Evolutionary conservation across 2,329 filamentous ascomycete genomes (phyloP).

Genomic region (Aureobasidium sp.): DNA sequence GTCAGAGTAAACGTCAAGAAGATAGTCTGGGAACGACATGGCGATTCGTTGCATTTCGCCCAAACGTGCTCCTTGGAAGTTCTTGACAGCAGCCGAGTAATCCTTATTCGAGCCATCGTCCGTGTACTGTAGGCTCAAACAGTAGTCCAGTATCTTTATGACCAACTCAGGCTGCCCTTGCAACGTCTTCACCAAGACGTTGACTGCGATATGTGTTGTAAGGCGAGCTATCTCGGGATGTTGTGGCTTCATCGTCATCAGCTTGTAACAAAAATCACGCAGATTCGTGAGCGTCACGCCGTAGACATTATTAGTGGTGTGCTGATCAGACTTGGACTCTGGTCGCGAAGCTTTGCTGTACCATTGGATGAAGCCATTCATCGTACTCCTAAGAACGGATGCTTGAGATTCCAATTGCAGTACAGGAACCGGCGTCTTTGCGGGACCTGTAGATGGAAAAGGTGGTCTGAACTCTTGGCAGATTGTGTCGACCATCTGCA

Average conservation of each 20-base stretch:
- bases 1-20: conserved; percentile 76
- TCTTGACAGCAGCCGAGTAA: conserved; percentile 84
- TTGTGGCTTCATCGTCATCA: conserved; percentile 26
- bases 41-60: conserved; percentile 83
- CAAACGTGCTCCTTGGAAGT: conserved; percentile 76
- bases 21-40: conserved; percentile 82
- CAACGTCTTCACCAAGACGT: conserved; percentile 11
- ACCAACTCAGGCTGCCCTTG: conserved; percentile 50
- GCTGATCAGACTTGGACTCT: conserved; percentile 6
- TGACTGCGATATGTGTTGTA: conserved; percentile 11
- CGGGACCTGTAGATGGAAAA: conserved; percentile 31
- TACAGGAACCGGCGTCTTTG: conserved; percentile 62
- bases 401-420: conserved; percentile 73
- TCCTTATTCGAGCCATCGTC: conserved; percentile 61
- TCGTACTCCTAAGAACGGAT: conserved; percentile 12
- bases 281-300: neutral
- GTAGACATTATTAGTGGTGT: conserved; percentile 4
- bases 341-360: conserved; percentile 8
- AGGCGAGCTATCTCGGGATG: conserved; percentile 56
- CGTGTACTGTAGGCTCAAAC: conserved; percentile 72
- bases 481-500: conserved; percentile 58
- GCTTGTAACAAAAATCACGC: conserved; percentile 13
- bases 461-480: conserved; percentile 5
- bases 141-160: conserved; percentile 82
- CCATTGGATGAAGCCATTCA: conserved; percentile 15